Evolutionary conservation across 2,329 filamentous ascomycete genomes (phyloP), one percentile per base, ranked within the genome.

Genomic region (Colletotrichum ledebouriae): DNA sequence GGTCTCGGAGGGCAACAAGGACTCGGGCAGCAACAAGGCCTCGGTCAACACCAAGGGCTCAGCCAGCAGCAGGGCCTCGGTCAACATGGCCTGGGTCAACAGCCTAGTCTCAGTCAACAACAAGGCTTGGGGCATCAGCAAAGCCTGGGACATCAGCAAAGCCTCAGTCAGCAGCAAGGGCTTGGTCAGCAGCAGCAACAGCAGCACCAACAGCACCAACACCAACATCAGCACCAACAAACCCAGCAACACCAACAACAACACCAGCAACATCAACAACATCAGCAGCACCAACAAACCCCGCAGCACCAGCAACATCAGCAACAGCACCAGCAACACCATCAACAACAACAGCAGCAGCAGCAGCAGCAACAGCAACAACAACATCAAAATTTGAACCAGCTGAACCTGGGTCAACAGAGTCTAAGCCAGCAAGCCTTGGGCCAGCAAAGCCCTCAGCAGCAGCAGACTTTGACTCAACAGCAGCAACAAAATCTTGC

Each of bases 391-490:
- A 67, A 71, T 15, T 72, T 78, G 63, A 68, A 70, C 7, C 78
- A 79, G 41, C 77, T 78, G 53, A 72, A 72, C 42, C 68, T 73
- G 64, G 70, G 69, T n/a, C 74, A 78, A 17, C 75, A 75, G 50
- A 67, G 70, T 9, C 69, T 78, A 41, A 71, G 71, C 44, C 75
- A 74, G 49, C 73, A 75, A 55, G 49, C 62, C 13, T 60, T 73
- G 37, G 76, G 77, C 58, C 76, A 76, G 57, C 76, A 77, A 62
- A 68, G 72, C 9, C 73, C 78, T 59, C 70, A 71, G 10, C 78
- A 79, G 46, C 77, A 78, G 49, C 75, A 75, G 47, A 69, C 72
- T 11, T 65, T 78, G 56, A 72, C 71, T 44, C 75, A 73, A 46
- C 73, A 75, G 44, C 78, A 78, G 59, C 76, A 76, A 50, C 74